Evolutionary conservation across 352 stramenopile species (phyloP).

Genomic region (Globisporangium viniferum): DNA sequence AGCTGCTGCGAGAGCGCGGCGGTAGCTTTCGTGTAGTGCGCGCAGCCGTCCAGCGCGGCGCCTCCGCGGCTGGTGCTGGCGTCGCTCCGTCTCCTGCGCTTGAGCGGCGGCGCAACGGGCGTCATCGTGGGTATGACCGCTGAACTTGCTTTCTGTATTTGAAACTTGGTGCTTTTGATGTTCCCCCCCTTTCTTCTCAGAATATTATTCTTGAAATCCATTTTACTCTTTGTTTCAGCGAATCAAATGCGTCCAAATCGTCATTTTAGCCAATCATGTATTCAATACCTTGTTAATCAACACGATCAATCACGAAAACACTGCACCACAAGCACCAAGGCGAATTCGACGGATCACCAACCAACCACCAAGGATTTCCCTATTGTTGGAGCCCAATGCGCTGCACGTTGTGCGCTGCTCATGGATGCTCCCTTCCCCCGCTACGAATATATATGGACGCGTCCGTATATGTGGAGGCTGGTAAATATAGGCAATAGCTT

Average conservation of each 20-base stretch:
- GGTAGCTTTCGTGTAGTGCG: neutral
- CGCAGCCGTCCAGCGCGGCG: neutral
- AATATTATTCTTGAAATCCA: neutral
- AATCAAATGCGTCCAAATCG: neutral
- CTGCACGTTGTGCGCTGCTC: no score
- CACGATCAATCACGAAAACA: no score
- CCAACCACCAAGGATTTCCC: no score
- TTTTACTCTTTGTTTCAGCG: neutral
- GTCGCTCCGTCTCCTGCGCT: constrained; percentile 9
- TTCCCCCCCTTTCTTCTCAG: neutral
- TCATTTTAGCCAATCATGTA: neutral
- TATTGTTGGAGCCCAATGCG: no score
- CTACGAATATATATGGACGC: no score
- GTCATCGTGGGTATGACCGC: neutral
- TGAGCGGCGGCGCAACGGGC: neutral
- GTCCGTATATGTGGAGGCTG: no score
- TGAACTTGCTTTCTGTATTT: neutral
- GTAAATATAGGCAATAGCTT: no score
- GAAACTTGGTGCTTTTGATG: neutral
- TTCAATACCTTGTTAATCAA: no score
- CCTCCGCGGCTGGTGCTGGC: neutral
- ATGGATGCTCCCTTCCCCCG: no score
- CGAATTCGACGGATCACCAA: no score
- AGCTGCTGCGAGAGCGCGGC: neutral
- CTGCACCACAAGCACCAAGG: no score